Base-by-base conservation (phyloP, 495 filamentous ascomycete species). In the Tuber calosporum region DNA sequence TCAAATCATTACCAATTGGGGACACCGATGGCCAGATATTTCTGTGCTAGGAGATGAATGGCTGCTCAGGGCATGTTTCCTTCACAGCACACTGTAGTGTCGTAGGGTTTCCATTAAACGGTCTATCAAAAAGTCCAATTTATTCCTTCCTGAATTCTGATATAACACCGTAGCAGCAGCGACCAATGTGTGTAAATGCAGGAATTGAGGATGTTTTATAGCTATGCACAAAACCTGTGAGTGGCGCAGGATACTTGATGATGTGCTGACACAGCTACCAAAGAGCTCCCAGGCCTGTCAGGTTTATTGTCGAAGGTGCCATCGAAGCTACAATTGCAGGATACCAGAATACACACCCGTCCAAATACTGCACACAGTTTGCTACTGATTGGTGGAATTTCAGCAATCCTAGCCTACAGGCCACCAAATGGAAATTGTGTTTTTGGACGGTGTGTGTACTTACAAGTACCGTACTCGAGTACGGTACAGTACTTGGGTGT, bases 1-100 rank as follows among this genome's bases (percentile, higher is more conserved):
- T 77, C 73, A 78, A 75, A 78, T 34, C 17, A 77, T 73, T 74
- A 73, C 68, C 74, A 77, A 68, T 69, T 58, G 41, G 70, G 74
- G 68, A 74, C 8, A 11, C 48, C 48, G 0, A 30, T 58, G 48
- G 48, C 26, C 26, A 13, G 53, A 62, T 34, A 62, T 19, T 62
- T 17, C 26, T 62, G 26, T 62, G 34, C 30, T 4, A 1, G 53
- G 53, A 26, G 53, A 30, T 62, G 6, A 62, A 62, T 62, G 26
- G 53, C 53, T 34, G 26, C 13, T 17, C 30, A 62, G 53, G 53
- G 1, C 13, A 19, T 62, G 13, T 62, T 62, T 34, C 53, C 53
- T 62, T 30, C 26, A 62, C 17, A 17, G 13, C 53, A 15, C n/a
- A n/a, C n/a, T n/a, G n/a, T 9, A n/a, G 53, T n/a, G 22, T 26